Percentiles rank a stretch among this genome's conserved stretches.
These are phyloP conservation scores for Pythium brachiatum DNA, from an alignment of 352 stramenopile species.

Conservation along the genomic window DNA sequence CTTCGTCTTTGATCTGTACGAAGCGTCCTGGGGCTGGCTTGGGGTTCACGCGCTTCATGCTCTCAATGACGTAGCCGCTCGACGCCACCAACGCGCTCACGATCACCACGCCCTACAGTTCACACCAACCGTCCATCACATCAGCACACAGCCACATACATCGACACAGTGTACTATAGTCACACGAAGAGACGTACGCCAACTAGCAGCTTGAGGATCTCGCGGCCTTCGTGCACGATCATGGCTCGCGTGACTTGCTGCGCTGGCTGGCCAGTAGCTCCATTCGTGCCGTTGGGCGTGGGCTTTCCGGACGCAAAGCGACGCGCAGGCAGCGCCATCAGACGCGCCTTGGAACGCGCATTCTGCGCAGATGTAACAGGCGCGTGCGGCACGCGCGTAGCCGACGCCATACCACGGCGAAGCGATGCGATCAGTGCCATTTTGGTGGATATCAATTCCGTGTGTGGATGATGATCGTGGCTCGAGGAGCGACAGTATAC, in stretches of 20 bases:
- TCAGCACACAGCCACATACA: too few species aligned
- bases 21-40: slow-evolving; percentile 45
- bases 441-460: too few species aligned
- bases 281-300: background rate
- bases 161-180: background rate
- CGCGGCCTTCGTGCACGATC: slow-evolving; percentile 50
- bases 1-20: slow-evolving; percentile 38
- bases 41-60: slow-evolving; percentile 56
- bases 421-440: background rate
- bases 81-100: slow-evolving; percentile 43
- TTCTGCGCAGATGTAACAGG: background rate
- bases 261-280: slow-evolving; percentile 3
- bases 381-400: background rate
- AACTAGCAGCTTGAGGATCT: slow-evolving; percentile 64
- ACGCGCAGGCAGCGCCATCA: background rate
- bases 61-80: slow-evolving; percentile 69
- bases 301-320: slow-evolving; percentile 6
- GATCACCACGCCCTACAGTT: slow-evolving; percentile 35
- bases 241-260: slow-evolving; percentile 37
- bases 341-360: background rate
- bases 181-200: slow-evolving; percentile 28
- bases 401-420: slow-evolving; percentile 3
- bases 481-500: too few species aligned
- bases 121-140: too few species aligned
- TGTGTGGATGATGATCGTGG: too few species aligned